Percentiles rank a stretch among this genome's conserved stretches.
phyloP scores from a whole-genome alignment of 768 basidiomycete species.

The Pleurotus djamor region DNA sequence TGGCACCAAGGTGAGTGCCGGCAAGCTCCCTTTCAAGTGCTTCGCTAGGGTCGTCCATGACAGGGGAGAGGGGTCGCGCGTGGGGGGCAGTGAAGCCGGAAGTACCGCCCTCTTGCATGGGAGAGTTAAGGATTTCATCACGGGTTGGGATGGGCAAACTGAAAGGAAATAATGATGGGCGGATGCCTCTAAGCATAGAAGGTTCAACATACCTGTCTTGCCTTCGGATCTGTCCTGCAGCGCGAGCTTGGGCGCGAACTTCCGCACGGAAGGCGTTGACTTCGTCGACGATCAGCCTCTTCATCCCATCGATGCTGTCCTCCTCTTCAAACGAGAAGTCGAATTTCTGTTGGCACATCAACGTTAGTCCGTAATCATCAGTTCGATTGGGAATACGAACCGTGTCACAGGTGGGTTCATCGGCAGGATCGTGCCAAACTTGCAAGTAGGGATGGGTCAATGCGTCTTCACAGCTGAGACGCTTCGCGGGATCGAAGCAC shows the following conservation, averaged over 20 bases:
- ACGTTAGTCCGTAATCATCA: background rate
- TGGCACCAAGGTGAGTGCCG: constrained; percentile 51
- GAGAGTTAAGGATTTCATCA: constrained; percentile 80
- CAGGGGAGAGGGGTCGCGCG: constrained; percentile 56
- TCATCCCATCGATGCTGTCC: constrained; percentile 97
- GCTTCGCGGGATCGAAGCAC: constrained; percentile 94
- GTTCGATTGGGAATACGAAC: constrained; percentile 31
- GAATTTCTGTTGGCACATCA: constrained; percentile 58
- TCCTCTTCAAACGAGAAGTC: constrained; percentile 97
- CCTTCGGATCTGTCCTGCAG: constrained; percentile 67
- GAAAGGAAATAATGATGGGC: background rate
- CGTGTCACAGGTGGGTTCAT: constrained; percentile 83
- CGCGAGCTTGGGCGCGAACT: constrained; percentile 81
- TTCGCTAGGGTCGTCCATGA: constrained; percentile 84
- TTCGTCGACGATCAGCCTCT: constrained; percentile 90
- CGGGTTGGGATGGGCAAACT: constrained; percentile 76
- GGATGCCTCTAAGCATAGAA: too few species aligned
- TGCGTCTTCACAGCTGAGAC: constrained; percentile 95
- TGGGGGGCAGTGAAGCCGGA: constrained; percentile 59
- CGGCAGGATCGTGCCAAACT: constrained; percentile 98
- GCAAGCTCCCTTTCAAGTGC: constrained; percentile 88
- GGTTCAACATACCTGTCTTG: constrained; percentile 60
- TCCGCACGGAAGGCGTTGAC: constrained; percentile 87
- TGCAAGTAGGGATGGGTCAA: constrained; percentile 92
- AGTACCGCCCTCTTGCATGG: constrained; percentile 74